Evolutionary conservation across 331 rosid genomes (phyloP).

Genomic region (Malus hybrid): DNA sequence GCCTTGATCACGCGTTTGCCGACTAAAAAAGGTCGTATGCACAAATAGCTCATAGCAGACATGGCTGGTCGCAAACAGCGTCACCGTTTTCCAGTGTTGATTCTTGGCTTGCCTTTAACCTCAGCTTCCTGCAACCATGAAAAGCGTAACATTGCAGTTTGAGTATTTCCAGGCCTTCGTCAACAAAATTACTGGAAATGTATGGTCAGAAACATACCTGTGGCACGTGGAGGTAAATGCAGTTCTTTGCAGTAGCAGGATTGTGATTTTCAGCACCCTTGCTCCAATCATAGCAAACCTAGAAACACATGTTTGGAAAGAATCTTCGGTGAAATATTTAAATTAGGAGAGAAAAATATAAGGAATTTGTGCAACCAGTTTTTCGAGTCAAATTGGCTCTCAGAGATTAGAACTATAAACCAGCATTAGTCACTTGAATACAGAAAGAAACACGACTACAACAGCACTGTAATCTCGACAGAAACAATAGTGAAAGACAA

Average conservation of each 20-base stretch:
- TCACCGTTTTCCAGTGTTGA: constrained; percentile 62
- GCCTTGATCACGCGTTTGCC: not conserved
- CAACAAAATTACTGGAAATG: not conserved
- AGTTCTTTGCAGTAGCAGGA: constrained; percentile 47
- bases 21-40: not conserved
- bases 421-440: not conserved
- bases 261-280: constrained; percentile 78
- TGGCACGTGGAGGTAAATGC: constrained; percentile 15
- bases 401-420: not conserved
- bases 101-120: constrained; percentile 75
- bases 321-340: not conserved
- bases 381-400: not conserved
- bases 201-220: not conserved
- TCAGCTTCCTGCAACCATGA: constrained; percentile 57
- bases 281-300: constrained; percentile 80
- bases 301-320: not conserved
- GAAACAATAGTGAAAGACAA: not conserved
- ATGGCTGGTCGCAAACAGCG: not conserved
- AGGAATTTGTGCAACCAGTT: not conserved
- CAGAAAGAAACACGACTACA: not conserved
- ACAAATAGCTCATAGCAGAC: not conserved
- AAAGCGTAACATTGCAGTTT: not conserved
- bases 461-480: not conserved
- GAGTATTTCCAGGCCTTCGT: not conserved
- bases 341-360: not conserved